Evolutionary conservation across 164 flowering plant species (phyloP).

Genomic region (Cinnamomum chago): DNA sequence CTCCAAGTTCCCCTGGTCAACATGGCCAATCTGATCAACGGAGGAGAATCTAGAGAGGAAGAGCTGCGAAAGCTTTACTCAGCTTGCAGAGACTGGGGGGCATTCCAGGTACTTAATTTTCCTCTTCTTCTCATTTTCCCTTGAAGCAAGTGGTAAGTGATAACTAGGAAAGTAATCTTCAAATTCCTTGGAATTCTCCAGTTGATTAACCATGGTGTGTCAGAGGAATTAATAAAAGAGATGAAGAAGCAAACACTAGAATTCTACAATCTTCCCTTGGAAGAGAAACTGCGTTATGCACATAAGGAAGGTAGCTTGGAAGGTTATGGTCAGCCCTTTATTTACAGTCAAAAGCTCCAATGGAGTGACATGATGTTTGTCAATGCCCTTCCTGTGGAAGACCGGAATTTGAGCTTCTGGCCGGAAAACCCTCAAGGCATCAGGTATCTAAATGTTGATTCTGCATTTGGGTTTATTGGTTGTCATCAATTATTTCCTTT

Average conservation of each 20-base stretch:
- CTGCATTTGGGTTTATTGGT: neutral
- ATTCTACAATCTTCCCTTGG: conserved; percentile 5
- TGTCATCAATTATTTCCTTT: neutral
- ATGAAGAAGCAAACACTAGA: conserved; percentile 4
- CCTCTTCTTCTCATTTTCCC: neutral
- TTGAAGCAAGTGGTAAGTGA: neutral
- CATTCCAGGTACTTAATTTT: neutral
- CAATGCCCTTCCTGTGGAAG: conserved; percentile 1
- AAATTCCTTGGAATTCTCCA: neutral
- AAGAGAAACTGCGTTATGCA: conserved; percentile 3
- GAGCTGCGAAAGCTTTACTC: conserved; percentile 9
- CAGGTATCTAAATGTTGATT: neutral
- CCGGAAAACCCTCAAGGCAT: conserved; percentile 6
- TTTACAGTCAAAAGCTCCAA: conserved; percentile 5
- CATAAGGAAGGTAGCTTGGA: conserved; percentile 8
- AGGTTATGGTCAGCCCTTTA: conserved; percentile 16
- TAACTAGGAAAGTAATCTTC: neutral
- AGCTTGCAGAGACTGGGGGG: conserved; percentile 10
- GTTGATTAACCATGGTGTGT: conserved; percentile 11
- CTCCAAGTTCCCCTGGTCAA: conserved; percentile 9
- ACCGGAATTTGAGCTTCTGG: conserved; percentile 6
- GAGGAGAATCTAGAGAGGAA: neutral
- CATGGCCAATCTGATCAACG: conserved; percentile 8
- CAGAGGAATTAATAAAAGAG: neutral
- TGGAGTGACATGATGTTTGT: conserved; percentile 11